Conservation (phyloP, 176 grass and related monocot genomes). For the Musa schizocarpa region DNA sequence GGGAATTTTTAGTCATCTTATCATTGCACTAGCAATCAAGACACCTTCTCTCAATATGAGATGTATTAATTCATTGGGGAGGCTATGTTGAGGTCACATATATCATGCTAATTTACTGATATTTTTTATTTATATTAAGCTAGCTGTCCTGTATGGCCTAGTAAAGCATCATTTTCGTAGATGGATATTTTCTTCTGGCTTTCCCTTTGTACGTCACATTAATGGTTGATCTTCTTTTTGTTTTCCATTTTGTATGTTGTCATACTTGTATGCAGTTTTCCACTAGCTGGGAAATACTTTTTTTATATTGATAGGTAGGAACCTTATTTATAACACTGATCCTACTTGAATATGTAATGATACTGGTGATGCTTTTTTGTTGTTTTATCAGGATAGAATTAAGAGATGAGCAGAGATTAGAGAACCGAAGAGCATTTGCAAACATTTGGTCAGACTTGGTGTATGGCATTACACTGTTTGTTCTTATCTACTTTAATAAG, state of each 20-base stretch:
- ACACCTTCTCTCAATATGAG: too few species aligned
- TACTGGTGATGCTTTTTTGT: constrained; percentile 20
- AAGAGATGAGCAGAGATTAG: constrained; percentile 79
- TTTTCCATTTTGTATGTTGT: too few species aligned
- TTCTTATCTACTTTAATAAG: constrained; percentile 85
- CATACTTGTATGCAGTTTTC: background rate
- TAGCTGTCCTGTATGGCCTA: background rate
- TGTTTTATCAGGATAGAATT: constrained; percentile 74
- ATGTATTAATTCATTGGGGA: too few species aligned
- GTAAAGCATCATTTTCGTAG: background rate
- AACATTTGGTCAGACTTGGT: constrained; percentile 91
- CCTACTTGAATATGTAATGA: constrained; percentile 1
- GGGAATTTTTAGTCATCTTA: too few species aligned
- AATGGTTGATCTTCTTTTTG: background rate
- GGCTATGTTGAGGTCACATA: too few species aligned
- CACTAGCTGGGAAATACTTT: background rate
- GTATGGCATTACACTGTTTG: constrained; percentile 66
- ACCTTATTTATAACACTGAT: background rate
- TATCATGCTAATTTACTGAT: too few species aligned
- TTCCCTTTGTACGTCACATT: background rate
- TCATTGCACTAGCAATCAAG: too few species aligned
- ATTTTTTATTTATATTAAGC: too few species aligned
- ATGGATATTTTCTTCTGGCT: background rate
- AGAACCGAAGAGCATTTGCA: constrained; percentile 84
- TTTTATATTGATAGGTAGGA: background rate